Base-by-base conservation (phyloP, 495 filamentous ascomycete species). In the Neurospora pannonica region DNA sequence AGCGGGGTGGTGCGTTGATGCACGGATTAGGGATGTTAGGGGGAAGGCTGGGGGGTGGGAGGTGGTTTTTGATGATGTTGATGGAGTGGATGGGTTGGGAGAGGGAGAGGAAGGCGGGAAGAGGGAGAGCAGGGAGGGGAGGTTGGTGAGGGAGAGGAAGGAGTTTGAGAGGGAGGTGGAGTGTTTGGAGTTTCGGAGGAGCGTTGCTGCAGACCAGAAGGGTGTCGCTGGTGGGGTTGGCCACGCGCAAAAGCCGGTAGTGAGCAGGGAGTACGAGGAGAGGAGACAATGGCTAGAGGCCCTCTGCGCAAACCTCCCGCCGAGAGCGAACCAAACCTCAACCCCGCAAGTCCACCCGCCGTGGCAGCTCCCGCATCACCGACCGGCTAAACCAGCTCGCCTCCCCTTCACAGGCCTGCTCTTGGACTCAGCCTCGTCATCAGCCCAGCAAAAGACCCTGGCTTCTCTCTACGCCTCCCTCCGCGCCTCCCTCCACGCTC, bases 381-480 rank as follows among this genome's bases (percentile, higher is more conserved):
- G 40, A 46, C 73, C 43, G 4, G 54, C 54, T 19, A 34, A 19
- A 67, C 34, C 71, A 40, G 28, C 73, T 73, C 71, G 70, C 38
- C 54, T 70, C 24, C 36, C 79, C 60, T 34, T 75, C 74, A n/a
- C 73, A 54, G 70, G 71, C 24, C 38, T 74, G 24, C 6, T 75
- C 74, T 11, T 73, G 67, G 70, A 77, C 75, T 60, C 73, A 38
- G 15, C 67, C 72, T n/a, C 79, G 62, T 1, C 70, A 38, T 3
- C 70, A 71, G 3, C 79, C 78, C 71, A 78, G 77, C 39, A 74
- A 72, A 38, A 76, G 79, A 70, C 74, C 71, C 11, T 78, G 10
- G 19, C 11, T 1, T 15, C 5, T 8, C 28, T 19, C n/a, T 4
- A 6, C 70, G 0, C 73, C 11, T 75, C 4, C 46, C 74, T 42